Percentiles rank a stretch among this genome's conserved stretches.
Conservation (phyloP, 306 rosid genomes). For the Spatholobus suberectus region DNA sequence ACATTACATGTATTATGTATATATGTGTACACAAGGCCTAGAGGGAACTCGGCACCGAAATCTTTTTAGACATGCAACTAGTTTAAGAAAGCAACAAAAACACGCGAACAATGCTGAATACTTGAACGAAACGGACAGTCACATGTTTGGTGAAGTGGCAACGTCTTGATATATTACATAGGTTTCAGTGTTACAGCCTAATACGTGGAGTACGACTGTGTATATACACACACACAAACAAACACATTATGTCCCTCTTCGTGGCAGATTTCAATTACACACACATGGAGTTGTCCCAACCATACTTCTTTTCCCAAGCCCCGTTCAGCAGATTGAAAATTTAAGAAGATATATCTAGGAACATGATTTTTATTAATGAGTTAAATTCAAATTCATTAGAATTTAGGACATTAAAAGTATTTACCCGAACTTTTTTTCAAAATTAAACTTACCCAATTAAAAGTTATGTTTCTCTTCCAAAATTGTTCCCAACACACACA, state of each 20-base stretch:
- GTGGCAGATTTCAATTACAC: constrained; percentile 49
- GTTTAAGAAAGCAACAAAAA: background rate
- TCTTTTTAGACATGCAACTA: background rate
- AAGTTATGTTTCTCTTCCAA: too few relatives aligned
- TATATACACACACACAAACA: background rate
- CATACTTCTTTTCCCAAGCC: constrained; percentile 7
- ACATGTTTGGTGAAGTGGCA: constrained; percentile 35
- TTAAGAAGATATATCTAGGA: background rate
- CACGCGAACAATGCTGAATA: background rate
- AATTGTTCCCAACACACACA: background rate
- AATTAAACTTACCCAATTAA: background rate
- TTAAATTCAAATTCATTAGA: background rate
- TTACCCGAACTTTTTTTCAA: background rate
- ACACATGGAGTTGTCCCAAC: constrained; percentile 74
- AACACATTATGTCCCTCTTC: constrained; percentile 49
- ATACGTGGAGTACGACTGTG: constrained; percentile 33
- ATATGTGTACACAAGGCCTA: background rate
- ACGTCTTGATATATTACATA: constrained; percentile 17
- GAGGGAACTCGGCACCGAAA: background rate
- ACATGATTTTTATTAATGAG: background rate
- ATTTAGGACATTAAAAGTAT: background rate
- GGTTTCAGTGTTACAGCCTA: background rate
- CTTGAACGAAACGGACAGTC: background rate
- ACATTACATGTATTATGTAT: background rate
- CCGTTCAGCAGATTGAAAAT: background rate